Percentiles rank a stretch among this genome's conserved stretches.
Evolutionary conservation across 371 early-diverging fungal species (phyloP).

Genomic region (Massospora cicadina): DNA sequence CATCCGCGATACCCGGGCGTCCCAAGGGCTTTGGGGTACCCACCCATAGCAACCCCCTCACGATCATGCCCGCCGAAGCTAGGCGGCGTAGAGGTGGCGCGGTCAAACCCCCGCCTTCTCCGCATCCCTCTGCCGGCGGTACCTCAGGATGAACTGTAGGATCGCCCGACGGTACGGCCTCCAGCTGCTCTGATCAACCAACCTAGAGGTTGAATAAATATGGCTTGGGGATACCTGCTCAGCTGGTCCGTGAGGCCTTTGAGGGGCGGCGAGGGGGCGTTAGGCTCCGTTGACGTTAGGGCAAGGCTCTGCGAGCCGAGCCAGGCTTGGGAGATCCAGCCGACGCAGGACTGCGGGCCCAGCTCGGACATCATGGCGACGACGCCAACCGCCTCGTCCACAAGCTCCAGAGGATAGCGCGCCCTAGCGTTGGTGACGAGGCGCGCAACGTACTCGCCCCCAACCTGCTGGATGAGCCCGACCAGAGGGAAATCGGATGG

Average conservation of each 20-base stretch:
- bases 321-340: background rate
- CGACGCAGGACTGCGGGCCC: background rate
- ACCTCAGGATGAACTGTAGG: background rate
- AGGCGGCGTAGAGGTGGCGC: too few relatives aligned
- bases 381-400: background rate
- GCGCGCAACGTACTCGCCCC: background rate
- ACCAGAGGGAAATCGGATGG: background rate
- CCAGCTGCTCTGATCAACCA: background rate
- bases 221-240: background rate
- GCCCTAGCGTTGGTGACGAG: background rate
- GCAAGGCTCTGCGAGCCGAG: background rate
- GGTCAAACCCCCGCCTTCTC: background rate
- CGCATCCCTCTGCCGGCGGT: background rate
- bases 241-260: background rate
- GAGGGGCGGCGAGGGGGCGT: background rate
- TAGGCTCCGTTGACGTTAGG: background rate
- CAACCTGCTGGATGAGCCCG: background rate
- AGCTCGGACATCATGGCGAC: background rate
- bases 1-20: too few relatives aligned
- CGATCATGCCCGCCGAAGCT: too few relatives aligned
- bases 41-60: too few relatives aligned
- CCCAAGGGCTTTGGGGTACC: too few relatives aligned
- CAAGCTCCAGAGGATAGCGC: background rate
- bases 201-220: background rate
- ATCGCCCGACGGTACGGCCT: background rate